These are phyloP conservation scores for Glycine soja DNA, from an alignment of 306 rosid genomes.

Conservation along the genomic window DNA sequence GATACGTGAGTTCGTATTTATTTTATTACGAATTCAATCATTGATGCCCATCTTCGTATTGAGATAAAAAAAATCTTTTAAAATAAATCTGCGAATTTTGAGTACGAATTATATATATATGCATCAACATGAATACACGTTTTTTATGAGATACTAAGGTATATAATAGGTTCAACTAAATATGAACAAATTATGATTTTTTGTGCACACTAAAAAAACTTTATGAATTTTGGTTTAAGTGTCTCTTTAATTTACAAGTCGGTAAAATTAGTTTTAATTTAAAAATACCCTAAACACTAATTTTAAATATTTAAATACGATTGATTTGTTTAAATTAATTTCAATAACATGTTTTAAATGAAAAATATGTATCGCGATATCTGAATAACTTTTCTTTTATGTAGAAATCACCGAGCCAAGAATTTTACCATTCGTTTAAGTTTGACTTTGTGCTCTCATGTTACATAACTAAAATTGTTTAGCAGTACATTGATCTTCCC, in stretches of 20 bases:
- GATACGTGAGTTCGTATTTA: not conserved
- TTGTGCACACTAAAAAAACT: not conserved
- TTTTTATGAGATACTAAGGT: not conserved
- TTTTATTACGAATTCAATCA: conserved; percentile 26
- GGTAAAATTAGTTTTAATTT: not conserved
- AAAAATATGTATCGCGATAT: not conserved
- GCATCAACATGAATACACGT: not conserved
- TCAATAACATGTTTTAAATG: not conserved
- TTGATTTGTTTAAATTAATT: not conserved
- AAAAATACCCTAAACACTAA: no score
- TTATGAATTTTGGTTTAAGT: no score
- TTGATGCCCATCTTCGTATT: conserved; percentile 24
- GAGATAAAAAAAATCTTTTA: not conserved
- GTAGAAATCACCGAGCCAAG: not conserved
- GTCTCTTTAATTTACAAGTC: not conserved
- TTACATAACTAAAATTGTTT: no score
- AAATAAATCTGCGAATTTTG: not conserved
- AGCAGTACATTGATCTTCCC: not conserved
- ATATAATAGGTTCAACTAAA: not conserved
- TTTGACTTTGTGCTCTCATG: not conserved
- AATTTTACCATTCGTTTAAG: not conserved
- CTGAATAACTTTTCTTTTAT: no score
- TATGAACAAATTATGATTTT: not conserved
- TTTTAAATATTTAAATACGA: not conserved
- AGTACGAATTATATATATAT: not conserved